Conservation (phyloP, 2,329 filamentous ascomycete species). For the Curvularia lunata region DNA sequence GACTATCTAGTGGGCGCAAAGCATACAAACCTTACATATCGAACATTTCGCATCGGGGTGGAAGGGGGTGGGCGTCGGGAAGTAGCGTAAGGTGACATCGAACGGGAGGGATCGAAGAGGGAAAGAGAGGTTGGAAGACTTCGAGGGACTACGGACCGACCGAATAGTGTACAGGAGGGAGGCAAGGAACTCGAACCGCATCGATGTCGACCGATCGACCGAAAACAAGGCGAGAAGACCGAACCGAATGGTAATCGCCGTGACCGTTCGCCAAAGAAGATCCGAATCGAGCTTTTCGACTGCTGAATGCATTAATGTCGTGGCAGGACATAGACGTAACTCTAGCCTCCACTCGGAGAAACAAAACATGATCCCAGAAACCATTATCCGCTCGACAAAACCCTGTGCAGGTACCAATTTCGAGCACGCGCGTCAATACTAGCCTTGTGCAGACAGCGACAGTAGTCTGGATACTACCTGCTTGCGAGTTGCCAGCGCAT, state of each 20-base stretch:
- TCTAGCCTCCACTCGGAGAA: conserved; percentile 33
- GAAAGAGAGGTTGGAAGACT: conserved; percentile 28
- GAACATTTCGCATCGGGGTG: conserved; percentile 17
- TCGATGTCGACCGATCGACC: conserved; percentile 45
- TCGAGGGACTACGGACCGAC: conserved; percentile 45
- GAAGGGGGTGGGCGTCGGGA: conserved; percentile 12
- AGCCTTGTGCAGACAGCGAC: conserved; percentile 24
- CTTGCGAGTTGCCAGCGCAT: conserved; percentile 22
- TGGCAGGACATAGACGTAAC: conserved; percentile 33
- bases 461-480: conserved; percentile 16
- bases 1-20: conserved; percentile 12
- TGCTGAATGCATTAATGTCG: conserved; percentile 47
- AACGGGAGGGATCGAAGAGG: conserved; percentile 15
- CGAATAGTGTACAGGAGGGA: conserved; percentile 48
- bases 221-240: conserved; percentile 36
- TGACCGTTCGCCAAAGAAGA: conserved; percentile 45
- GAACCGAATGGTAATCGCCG: conserved; percentile 46
- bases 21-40: conserved; percentile 20
- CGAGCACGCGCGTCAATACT: conserved; percentile 26
- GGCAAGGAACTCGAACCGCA: conserved; percentile 37
- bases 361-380: conserved; percentile 33
- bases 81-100: conserved; percentile 17
- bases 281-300: conserved; percentile 41
- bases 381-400: conserved; percentile 32
- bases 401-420: conserved; percentile 34